Evolutionary conservation across 306 rosid genomes (phyloP), one percentile per base, ranked within the genome.

Genomic region (Castanopsis chinensis): DNA sequence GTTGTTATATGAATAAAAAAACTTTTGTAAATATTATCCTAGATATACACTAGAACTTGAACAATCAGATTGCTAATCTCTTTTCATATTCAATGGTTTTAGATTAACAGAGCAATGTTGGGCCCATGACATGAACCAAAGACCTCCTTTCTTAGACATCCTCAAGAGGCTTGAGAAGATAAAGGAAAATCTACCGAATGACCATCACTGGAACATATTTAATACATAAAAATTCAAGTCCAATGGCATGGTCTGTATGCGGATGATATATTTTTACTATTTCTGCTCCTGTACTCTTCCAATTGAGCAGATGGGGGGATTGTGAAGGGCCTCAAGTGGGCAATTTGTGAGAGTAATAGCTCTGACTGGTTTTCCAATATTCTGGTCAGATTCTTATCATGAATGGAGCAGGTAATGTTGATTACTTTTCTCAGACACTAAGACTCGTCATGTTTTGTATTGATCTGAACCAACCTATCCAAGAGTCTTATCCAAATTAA

Each of bases 91-190:
- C 67, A 52, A 71, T 76, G 64, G 78, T 59, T 51, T 61, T 43
- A 94, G 98, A 76, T 90, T 94, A 84, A 90, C 90, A 27, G 94
- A 85, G 76, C 87, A 81, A 59, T 94, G 97, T 83, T 92, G 98
- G 98, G 83, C 86, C 37, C 60, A 87, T 72, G 96, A 94, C 80
- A 83, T 84, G 89, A 94, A 79, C 82, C 85, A 69, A 75, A 90
- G 98, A 73, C 98, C 98, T 58, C 82, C 88, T 49, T 94, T 94
- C 89, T 82, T 94, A 84, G 97, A 92, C 30, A 94, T 94, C 77
- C 92, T 94, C 80, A 92, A 90, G 78, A 86, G 80, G 76, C 97
- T 94, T 49, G 98, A 94, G 73, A 92, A 77, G 91, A 68, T 88
- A 43, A 92, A 94, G 85, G 98, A 89, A 75, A 87, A 51, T 76